A percentile compares a stretch with the other conserved stretches of the same genome.
Evolutionary conservation across 345 rosid species (phyloP).

Genomic region (rapeseed (Brassica napus)): Da-Ae NC_063435.1:1300501-1301000

Average conservation of each 20-base stretch:
- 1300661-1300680: conserved; percentile 51
- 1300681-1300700: conserved; percentile 37
- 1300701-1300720: conserved; percentile 48
- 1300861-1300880: conserved; percentile 78
- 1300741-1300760: conserved; percentile 44
- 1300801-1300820: conserved; percentile 48
- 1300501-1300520: too few species aligned
- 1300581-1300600: conserved; percentile 29
- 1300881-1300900: conserved; percentile 91
- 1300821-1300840: conserved; percentile 51
- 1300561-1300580: conserved; percentile 22
- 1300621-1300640: conserved; percentile 9
- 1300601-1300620: conserved; percentile 11
- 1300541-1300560: too few species aligned
- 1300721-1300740: conserved; percentile 49
- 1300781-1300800: conserved; percentile 22
- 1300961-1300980: conserved; percentile 40
- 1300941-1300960: conserved; percentile 75
- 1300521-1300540: too few species aligned
- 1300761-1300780: conserved; percentile 35
- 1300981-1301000: conserved; percentile 9
- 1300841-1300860: conserved; percentile 50
- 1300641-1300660: conserved; percentile 56
- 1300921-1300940: conserved; percentile 85
- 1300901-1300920: conserved; percentile 66